Percentiles rank a stretch among this genome's conserved stretches.
phyloP scores from a whole-genome alignment of 2,329 filamentous ascomycete species.

The Calonectria pseudoturangicola region DNA sequence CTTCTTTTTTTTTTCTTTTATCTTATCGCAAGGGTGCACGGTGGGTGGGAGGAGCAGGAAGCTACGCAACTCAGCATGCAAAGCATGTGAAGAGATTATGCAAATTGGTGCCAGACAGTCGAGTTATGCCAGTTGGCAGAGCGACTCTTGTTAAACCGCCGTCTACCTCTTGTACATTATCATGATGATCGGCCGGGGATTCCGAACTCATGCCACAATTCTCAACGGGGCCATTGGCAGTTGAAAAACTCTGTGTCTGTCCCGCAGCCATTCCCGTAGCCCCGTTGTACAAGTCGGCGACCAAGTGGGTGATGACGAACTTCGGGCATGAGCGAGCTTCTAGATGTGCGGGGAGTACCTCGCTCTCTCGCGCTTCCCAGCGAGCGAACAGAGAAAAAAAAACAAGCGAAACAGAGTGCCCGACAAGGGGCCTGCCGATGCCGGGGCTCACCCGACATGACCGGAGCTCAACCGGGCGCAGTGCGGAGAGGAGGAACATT shows the following conservation, averaged over 20 bases:
- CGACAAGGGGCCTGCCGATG: conserved; percentile 43
- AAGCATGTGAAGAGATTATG: conserved; percentile 21
- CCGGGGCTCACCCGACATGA: conserved; percentile 41
- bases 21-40: conserved; percentile 25
- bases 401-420: conserved; percentile 7
- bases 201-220: background rate
- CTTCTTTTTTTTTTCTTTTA: background rate
- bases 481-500: background rate
- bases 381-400: background rate
- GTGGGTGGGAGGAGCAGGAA: background rate
- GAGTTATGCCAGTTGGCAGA: conserved; percentile 9
- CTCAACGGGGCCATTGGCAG: background rate
- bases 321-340: conserved; percentile 7
- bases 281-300: conserved; percentile 1
- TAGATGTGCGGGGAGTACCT: background rate
- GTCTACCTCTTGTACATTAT: background rate
- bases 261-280: conserved; percentile 20
- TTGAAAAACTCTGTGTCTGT: background rate
- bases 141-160: background rate
- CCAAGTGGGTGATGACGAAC: background rate
- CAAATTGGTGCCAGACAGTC: conserved; percentile 2
- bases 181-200: background rate
- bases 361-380: background rate
- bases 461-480: conserved; percentile 12
- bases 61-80: background rate